Percentiles rank a stretch among this genome's conserved stretches.
Conservation (phyloP, 352 stramenopile genomes). For the Pythium dissotocum region DNA sequence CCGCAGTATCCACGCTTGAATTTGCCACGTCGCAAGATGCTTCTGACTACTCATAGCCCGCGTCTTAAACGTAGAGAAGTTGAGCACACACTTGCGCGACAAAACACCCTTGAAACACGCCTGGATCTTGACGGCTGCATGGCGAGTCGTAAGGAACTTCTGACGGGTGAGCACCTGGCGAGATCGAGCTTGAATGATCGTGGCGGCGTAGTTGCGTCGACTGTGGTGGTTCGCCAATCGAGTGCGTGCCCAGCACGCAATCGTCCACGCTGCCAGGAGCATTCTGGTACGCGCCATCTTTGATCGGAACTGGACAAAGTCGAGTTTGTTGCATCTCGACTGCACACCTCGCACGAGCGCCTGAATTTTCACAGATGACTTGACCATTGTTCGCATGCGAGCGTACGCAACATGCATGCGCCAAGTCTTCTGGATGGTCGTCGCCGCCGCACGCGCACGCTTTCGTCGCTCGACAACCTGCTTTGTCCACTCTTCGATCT, state of each 20-base stretch:
- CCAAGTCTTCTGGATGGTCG: constrained; percentile 46
- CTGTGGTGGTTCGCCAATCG: constrained; percentile 6
- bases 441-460: constrained; percentile 27
- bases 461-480: constrained; percentile 12
- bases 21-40: constrained; percentile 19
- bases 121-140: constrained; percentile 16
- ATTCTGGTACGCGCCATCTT: constrained; percentile 9
- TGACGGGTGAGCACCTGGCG: constrained; percentile 5
- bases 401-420: constrained; percentile 7
- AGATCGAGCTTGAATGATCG: constrained; percentile 2
- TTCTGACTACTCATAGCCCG: constrained; percentile 10
- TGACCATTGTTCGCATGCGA: neutral
- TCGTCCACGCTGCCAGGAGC: constrained; percentile 19
- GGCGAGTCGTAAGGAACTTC: neutral
- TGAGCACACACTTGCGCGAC: constrained; percentile 13
- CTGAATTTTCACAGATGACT: constrained; percentile 10
- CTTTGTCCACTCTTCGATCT: constrained; percentile 16
- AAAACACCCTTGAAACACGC: constrained; percentile 11
- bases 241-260: constrained; percentile 12
- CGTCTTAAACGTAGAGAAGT: constrained; percentile 24
- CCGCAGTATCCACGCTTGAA: constrained; percentile 17
- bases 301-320: constrained; percentile 8
- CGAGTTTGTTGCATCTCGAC: constrained; percentile 9
- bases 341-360: constrained; percentile 20
- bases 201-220: constrained; percentile 3